Base-by-base conservation (phyloP, 805 yeast genomes). In the Wickerhamiella slavikovae region DNA sequence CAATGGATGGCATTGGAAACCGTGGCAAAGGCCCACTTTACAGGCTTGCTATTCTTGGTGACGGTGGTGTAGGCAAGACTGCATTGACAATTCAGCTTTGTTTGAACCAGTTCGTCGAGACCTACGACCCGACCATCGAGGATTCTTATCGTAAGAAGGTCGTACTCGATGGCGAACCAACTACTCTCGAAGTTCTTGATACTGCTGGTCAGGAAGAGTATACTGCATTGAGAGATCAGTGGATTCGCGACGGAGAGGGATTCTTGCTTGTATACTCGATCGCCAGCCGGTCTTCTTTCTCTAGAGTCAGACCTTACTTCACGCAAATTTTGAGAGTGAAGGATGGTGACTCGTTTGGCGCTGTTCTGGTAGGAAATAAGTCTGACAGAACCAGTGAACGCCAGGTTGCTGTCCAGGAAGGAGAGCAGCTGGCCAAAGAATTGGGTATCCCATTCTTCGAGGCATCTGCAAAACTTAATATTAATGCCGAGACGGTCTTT, bases 181-280 rank as follows among this genome's bases (percentile, higher is more conserved):
- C 78, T 1, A 61, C 77, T 15, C 55, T 76, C 38, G 98, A 89
- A 51, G 82, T 89, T 24, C 65, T 89, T 46, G 98, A 89, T 53
- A 89, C 98, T 14, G 98, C 98, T 2, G 98, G 98, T 24, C 95
- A 83, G 60, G 96, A 85, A 53, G 95, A 83, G 54, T 83, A 83
- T 52, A 68, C 80, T 32, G 93, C 94, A 13, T 71, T 75, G 80
- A 59, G 83, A 43, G 96, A 85, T 49, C 89, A 80, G 51, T 83
- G 83, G 53, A 83, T 83, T 91, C 67, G 92, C 37, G 79, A 93
- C 2, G 95, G 95, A 25, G 93, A 83, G 52, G 96, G 95, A 11
- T 83, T 83, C 44, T 55, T 83, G 33, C 58, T 83, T 29, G 95
- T 82, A 12, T 89, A 85, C 49, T 71, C 89, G 19, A 77, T 89